Base-by-base conservation (phyloP, 805 yeast species). In the Saitoella complicata region DNA sequence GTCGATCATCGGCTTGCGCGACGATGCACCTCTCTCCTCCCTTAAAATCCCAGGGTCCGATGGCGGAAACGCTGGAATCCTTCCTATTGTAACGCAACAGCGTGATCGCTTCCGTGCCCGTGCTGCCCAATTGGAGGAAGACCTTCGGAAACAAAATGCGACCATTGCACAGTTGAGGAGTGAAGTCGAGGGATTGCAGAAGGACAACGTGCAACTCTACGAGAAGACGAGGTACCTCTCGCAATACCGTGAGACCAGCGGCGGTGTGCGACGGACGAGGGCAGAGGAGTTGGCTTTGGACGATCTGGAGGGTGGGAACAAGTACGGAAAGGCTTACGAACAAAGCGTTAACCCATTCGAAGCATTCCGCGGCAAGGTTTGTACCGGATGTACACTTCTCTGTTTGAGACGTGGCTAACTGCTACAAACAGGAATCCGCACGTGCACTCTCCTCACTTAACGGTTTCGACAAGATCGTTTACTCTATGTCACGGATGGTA, bases 81-180 rank as follows among this genome's bases (percentile, higher is more conserved):
- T 88, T 42, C 93, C 94, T 1, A 85, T 88, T 44, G 75, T 91
- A 31, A 86, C 95, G 9, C 87, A 88, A 57, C 98, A 88, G 64
- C 76, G 98, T 59, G 98, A 88, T 60, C 68, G 98, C 50, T 86
- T 87, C 67, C 76, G 93, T 54, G 71, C 74, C n/a, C 71, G 85
- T 45, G 84, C 80, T 55, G 73, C 72, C 46, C 95, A 84, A 57
- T 69, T 91, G 45, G 97, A 88, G 59, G 80, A 80, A 45, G 94
- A 85, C 54, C 55, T 78, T 36, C 76, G 81, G 58, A 73, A 72
- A 51, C 75, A 72, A 49, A 67, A 67, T 43, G 58, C 63, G 13
- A 67, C 69, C 37, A 68, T 79, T 31, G 69, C 66, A 36, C 82
- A 79, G 46, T 65, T 84, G 51, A 76, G 76, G 48, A 61, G 79